Evolutionary conservation across 169 alveolate genomes (phyloP), one percentile per base, ranked within the genome.

Genomic region (Theileria parva): DNA sequence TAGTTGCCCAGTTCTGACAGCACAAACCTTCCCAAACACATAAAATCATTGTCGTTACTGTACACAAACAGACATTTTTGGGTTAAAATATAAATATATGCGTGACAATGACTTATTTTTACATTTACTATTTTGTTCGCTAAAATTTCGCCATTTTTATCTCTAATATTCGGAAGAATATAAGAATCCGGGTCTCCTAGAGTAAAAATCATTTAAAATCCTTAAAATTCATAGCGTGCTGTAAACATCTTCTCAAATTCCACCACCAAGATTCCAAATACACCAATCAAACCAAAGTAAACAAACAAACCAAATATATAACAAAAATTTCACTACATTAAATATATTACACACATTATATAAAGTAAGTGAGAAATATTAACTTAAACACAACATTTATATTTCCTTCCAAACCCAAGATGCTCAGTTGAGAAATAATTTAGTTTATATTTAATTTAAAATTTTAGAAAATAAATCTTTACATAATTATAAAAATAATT

Each of bases 31-130:
- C 89, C 89, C 32, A 83, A 50, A 44, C 44, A 69, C 51, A 83
- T 27, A 32, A 73, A 59, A 27, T 67, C 64, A 50, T 59, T 53
- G 50, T 69, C 39, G 69, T 74, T 76, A 60, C 86, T 83, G 81
- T 83, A 83, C 44, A 74, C 72, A 12, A 55, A 67, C 48, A 83
- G 50, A 25, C 23, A 79, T 53, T 30, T 21, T 21, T 70, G 12
- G n/a, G 86, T 68, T 28, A 83, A 75, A 66, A 83, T 80, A 48
- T 65, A 76, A 5, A 83, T 39, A 32, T 83, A 83, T 25, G 32
- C 44, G 51, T 70, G 55, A 55, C 89, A 83, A n/a, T n/a, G 17
- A 64, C 83, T 83, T 12, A 68, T 55, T 51, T 77, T 23, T 28
- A 83, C 76, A 21, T 15, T 23, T 9, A 83, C 50, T 11, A 83